Conservation (phyloP, 179 eudicot species). For the Spergularia azorica region DNA sequence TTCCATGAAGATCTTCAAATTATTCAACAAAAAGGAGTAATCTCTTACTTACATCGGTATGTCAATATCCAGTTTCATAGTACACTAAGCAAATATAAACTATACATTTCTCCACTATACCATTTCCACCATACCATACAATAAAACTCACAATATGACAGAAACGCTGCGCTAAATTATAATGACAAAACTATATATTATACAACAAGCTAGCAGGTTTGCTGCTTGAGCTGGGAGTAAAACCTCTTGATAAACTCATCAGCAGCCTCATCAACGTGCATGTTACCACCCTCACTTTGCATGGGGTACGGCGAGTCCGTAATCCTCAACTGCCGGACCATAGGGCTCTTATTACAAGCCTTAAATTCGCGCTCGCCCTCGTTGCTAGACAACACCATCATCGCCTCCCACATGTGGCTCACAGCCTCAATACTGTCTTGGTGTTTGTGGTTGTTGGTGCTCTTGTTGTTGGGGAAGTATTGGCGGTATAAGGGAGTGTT, state of each 20-base stretch:
- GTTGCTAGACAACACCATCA: constrained; percentile 7
- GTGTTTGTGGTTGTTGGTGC: constrained; percentile 4
- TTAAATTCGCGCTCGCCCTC: background rate
- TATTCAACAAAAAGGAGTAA: no score
- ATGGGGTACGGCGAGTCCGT: constrained; percentile 34
- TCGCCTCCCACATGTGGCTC: constrained; percentile 28
- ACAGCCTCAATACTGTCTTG: constrained; percentile 16
- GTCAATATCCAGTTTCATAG: no score
- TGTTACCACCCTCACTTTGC: constrained; percentile 18
- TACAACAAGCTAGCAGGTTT: constrained; percentile 4
- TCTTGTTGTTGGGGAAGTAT: constrained; percentile 8
- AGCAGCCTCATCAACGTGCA: constrained; percentile 41
- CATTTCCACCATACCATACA: constrained; percentile 12
- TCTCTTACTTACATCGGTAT: no score
- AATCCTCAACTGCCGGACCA: constrained; percentile 20
- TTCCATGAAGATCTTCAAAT: no score
- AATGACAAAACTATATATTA: background rate
- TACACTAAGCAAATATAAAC: no score
- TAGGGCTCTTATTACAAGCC: constrained; percentile 10
- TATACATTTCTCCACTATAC: no score
- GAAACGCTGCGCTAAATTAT: background rate
- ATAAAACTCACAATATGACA: constrained; percentile 11
- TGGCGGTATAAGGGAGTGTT: constrained; percentile 33
- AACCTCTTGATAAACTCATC: constrained; percentile 43
- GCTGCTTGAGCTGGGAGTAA: constrained; percentile 31